Conservation (phyloP, 306 rosid genomes). For the Glycine tomentella region DNA sequence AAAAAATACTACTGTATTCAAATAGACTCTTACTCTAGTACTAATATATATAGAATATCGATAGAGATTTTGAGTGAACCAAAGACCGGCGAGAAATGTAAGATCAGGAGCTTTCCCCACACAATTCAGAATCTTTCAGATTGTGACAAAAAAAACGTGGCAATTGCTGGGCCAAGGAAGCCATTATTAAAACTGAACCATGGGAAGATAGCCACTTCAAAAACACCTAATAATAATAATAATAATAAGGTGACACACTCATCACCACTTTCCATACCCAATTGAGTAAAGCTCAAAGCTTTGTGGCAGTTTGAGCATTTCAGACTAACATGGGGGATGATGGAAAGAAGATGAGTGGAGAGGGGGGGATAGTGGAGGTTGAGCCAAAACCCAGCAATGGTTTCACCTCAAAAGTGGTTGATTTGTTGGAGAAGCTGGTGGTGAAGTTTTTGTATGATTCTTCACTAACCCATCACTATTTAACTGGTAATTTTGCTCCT, state of each 20-base stretch:
- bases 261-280: background rate
- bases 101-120: background rate
- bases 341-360: constrained; percentile 32
- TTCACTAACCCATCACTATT: constrained; percentile 75
- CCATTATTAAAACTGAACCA: background rate
- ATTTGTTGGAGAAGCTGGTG: constrained; percentile 71
- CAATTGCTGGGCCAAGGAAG: constrained; percentile 22
- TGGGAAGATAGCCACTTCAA: background rate
- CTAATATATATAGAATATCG: too few relatives aligned
- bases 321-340: constrained; percentile 39
- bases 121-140: background rate
- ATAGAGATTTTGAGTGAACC: too few relatives aligned
- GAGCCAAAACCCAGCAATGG: constrained; percentile 81
- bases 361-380: constrained; percentile 51
- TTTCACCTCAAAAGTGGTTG: constrained; percentile 60
- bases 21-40: too few relatives aligned
- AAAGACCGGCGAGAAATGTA: background rate
- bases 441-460: constrained; percentile 74
- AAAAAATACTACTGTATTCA: too few relatives aligned
- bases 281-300: background rate
- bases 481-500: constrained; percentile 83
- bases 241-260: background rate
- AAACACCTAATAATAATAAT: background rate
- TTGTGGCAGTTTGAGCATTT: background rate
- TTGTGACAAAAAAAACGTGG: constrained; percentile 39